Evolutionary conservation across 208 protist genomes (phyloP).

Genomic region (Acanthamoeba castellanii): DNA sequence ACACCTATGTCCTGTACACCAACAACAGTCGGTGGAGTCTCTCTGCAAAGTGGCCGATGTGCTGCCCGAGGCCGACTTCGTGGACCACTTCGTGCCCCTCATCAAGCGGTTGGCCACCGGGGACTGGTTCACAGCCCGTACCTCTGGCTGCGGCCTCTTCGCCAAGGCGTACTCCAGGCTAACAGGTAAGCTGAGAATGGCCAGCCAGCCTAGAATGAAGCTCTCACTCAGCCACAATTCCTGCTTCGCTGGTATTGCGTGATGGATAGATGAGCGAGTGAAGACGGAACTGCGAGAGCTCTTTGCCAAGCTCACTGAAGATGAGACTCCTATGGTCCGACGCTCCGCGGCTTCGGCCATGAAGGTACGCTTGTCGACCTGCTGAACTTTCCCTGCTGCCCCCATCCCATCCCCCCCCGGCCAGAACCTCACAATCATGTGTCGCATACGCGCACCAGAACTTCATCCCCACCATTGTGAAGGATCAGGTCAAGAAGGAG

Average conservation of each 20-base stretch:
- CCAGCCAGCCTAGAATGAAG: background rate
- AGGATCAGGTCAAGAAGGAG: conserved; percentile 89
- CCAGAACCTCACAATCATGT: background rate
- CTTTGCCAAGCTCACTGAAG: conserved; percentile 93
- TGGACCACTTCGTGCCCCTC: conserved; percentile 92
- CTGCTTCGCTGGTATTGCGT: background rate
- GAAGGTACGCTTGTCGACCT: background rate
- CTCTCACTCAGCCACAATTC: too few species aligned
- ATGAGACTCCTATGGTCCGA: conserved; percentile 98
- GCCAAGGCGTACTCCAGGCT: conserved; percentile 92
- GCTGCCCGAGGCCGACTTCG: conserved; percentile 91
- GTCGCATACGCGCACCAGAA: conserved; percentile 49
- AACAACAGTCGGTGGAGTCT: conserved; percentile 86
- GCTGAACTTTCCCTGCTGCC: background rate
- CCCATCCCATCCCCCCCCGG: background rate
- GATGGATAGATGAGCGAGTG: conserved; percentile 34
- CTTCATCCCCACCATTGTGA: conserved; percentile 76
- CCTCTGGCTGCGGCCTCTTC: conserved; percentile 95
- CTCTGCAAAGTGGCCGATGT: conserved; percentile 85
- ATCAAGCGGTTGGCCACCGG: conserved; percentile 92
- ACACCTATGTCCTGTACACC: background rate
- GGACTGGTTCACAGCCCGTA: conserved; percentile 96
- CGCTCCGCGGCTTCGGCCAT: conserved; percentile 92
- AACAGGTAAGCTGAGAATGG: background rate
- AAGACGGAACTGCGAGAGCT: conserved; percentile 71